A percentile compares a stretch with the other conserved stretches of the same genome.
phyloP scores from a whole-genome alignment of 192 early-diverging fungal genomes.

The Coemansia sp. region DNA sequence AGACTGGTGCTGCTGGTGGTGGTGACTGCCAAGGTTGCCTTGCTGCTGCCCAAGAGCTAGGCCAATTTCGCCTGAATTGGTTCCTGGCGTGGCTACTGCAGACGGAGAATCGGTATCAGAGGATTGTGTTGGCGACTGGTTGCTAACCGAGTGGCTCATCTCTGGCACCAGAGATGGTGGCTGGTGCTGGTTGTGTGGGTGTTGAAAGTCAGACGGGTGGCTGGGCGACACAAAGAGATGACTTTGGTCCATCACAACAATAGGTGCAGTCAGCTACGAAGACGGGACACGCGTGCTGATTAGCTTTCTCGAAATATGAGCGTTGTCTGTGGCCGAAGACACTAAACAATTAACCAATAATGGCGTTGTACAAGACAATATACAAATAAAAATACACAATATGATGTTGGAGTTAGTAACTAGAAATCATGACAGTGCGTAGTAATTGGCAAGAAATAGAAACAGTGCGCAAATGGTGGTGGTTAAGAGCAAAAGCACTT shows the following conservation, averaged over 20 bases:
- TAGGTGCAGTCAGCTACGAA: slow-evolving; percentile 2
- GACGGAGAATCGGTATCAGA: slow-evolving; percentile 35
- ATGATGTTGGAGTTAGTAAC: slow-evolving; percentile 10
- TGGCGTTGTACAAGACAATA: slow-evolving; percentile 9
- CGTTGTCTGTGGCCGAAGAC: background rate
- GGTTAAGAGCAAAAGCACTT: background rate
- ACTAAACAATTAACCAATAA: slow-evolving; percentile 12
- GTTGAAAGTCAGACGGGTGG: slow-evolving; percentile 32
- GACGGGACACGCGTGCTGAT: slow-evolving; percentile 4
- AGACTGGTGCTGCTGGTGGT: slow-evolving; percentile 33
- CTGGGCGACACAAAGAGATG: slow-evolving; percentile 36
- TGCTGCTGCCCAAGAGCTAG: slow-evolving; percentile 15
- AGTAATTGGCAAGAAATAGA: slow-evolving; percentile 10
- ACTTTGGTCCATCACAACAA: slow-evolving; percentile 40
- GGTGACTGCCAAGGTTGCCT: background rate
- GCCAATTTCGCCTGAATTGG: slow-evolving; percentile 20
- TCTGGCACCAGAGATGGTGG: slow-evolving; percentile 23
- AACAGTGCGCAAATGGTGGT: background rate
- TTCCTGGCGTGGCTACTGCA: slow-evolving; percentile 23
- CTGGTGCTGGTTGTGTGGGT: slow-evolving; percentile 18
- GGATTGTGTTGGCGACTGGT: slow-evolving; percentile 33
- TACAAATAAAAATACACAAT: slow-evolving; percentile 15
- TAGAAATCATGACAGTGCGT: slow-evolving; percentile 5
- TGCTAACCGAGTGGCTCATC: slow-evolving; percentile 43
- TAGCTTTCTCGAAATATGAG: background rate